Evolutionary conservation across 2,329 filamentous ascomycete species (phyloP).

Genomic region (Hypoxylon sp.): DNA sequence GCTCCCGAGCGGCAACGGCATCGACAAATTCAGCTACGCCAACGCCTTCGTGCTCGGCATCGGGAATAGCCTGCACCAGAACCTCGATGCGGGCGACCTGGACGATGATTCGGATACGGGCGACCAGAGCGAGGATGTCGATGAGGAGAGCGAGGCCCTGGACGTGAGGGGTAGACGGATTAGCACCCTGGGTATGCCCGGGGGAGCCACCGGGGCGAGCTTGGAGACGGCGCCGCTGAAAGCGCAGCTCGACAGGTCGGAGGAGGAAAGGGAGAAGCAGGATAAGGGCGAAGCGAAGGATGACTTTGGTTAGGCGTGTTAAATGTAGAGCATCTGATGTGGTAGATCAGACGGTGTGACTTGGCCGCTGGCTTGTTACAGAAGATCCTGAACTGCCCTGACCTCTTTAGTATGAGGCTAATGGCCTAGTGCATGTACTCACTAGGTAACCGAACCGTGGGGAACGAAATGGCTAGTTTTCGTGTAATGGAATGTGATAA

Average conservation of each 20-base stretch:
- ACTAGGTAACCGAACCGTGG: not conserved
- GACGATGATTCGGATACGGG: conserved; percentile 32
- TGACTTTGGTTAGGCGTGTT: conserved; percentile 46
- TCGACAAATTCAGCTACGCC: conserved; percentile 64
- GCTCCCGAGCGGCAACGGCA: conserved; percentile 63
- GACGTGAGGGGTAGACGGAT: conserved; percentile 66
- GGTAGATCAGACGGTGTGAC: conserved; percentile 5
- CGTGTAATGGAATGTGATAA: conserved; percentile 3
- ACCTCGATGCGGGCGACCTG: conserved; percentile 56
- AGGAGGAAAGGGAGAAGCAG: conserved; percentile 40
- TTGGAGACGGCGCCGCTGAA: conserved; percentile 66
- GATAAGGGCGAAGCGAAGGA: conserved; percentile 44
- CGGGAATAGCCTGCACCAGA: conserved; percentile 63
- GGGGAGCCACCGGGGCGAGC: conserved; percentile 52
- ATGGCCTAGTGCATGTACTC: not conserved
- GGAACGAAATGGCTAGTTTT: conserved; percentile 18
- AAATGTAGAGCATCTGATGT: conserved; percentile 10
- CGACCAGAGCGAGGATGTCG: conserved; percentile 58
- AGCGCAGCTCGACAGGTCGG: conserved; percentile 37
- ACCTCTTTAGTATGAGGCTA: conserved; percentile 13
- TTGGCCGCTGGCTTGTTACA: conserved; percentile 1
- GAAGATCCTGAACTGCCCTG: conserved; percentile 2
- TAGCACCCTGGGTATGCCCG: conserved; percentile 64
- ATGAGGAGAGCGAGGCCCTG: conserved; percentile 68
- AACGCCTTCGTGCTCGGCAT: conserved; percentile 66